These are phyloP conservation scores for Physcomitrellopsis africana DNA, from an alignment of 225 moss, liverwort and hornwort species.

Conservation along the genomic window DNA sequence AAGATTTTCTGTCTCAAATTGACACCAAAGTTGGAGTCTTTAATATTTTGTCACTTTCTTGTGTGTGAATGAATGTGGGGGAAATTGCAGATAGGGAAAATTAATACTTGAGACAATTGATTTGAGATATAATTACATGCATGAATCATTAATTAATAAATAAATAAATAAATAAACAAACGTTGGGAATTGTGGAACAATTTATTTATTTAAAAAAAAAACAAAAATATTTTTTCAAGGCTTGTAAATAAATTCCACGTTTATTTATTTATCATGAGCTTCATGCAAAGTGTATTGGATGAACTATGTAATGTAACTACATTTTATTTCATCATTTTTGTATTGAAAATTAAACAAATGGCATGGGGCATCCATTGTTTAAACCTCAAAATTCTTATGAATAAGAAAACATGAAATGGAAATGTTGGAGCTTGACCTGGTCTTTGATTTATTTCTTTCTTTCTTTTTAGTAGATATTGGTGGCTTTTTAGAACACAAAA, in stretches of 20 bases:
- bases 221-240: too few species aligned
- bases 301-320: constrained; percentile 6
- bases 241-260: too few species aligned
- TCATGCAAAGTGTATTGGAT: constrained; percentile 37
- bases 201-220: too few species aligned
- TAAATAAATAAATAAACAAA: too few species aligned
- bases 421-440: too few species aligned
- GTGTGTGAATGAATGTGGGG: constrained; percentile 41
- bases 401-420: neutral
- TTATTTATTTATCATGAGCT: constrained; percentile 28
- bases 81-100: constrained; percentile 44
- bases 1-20: constrained; percentile 21
- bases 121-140: constrained; percentile 26
- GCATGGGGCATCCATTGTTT: constrained; percentile 21
- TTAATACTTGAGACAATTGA: constrained; percentile 41
- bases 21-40: constrained; percentile 6
- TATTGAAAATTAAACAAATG: constrained; percentile 1
- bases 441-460: too few species aligned
- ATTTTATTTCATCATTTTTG: neutral
- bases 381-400: neutral
- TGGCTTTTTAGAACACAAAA: too few species aligned
- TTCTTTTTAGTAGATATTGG: too few species aligned
- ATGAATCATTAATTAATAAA: neutral
- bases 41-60: constrained; percentile 47
- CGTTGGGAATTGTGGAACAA: too few species aligned